Percentiles rank a stretch among this genome's conserved stretches.
Evolutionary conservation across 1,284 basidiomycete genomes (phyloP).

Genomic region (Ustilago cynodontis): DNA sequence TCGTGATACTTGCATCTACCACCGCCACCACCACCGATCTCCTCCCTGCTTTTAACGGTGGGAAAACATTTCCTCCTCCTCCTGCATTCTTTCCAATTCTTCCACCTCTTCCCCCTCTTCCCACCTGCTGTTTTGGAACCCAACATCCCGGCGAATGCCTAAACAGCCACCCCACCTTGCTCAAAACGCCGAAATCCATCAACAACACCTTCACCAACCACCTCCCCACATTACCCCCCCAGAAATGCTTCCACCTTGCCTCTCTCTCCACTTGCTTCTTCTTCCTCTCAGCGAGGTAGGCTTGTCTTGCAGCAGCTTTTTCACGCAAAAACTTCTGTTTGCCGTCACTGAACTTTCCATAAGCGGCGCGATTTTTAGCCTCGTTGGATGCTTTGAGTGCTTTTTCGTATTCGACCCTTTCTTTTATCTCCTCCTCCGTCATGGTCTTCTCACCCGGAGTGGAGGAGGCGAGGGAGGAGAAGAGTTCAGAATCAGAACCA

Average conservation of each 20-base stretch:
- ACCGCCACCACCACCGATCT: slow-evolving; percentile 87
- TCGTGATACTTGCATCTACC: slow-evolving; percentile 88
- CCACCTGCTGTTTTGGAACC: neutral
- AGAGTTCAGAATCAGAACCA: slow-evolving; percentile 33
- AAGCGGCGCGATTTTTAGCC: slow-evolving; percentile 54
- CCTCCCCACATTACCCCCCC: neutral
- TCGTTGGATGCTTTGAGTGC: slow-evolving; percentile 38
- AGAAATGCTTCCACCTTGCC: neutral
- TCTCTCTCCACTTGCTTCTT: neutral
- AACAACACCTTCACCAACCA: slow-evolving; percentile 11
- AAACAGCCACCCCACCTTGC: slow-evolving; percentile 11
- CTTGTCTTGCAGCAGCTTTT: slow-evolving; percentile 20
- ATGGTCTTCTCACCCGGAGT: neutral
- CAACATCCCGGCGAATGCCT: slow-evolving; percentile 27
- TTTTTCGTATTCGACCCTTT: slow-evolving; percentile 45
- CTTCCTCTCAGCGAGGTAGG: slow-evolving; percentile 1
- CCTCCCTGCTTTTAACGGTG: slow-evolving; percentile 81
- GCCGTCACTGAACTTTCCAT: slow-evolving; percentile 52
- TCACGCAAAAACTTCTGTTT: slow-evolving; percentile 34
- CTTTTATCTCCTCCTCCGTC: slow-evolving; percentile 31
- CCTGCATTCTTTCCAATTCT: slow-evolving; percentile 1
- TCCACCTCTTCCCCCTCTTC: neutral
- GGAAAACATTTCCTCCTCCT: slow-evolving; percentile 65
- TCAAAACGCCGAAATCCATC: slow-evolving; percentile 23
- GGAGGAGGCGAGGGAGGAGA: neutral